A percentile compares a stretch with the other conserved stretches of the same genome.
These are phyloP conservation scores for Fraxinus pennsylvanica DNA, from an alignment of 257 asterid species.

Conservation along the genomic window DNA sequence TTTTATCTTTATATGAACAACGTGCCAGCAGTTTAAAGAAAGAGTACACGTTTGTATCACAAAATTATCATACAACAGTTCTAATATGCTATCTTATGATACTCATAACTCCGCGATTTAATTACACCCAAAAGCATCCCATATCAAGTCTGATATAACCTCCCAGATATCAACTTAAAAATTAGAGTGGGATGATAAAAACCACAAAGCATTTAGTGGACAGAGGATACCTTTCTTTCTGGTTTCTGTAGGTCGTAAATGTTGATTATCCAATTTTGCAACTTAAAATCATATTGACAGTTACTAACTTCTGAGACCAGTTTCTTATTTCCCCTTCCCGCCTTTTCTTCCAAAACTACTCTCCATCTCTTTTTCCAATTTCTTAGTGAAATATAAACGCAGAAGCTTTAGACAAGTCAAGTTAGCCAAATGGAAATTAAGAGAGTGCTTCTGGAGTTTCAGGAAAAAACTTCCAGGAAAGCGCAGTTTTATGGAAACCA, in stretches of 20 bases:
- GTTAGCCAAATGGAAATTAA: neutral
- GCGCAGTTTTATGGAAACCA: neutral
- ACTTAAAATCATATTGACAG: neutral
- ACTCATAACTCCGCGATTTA: neutral
- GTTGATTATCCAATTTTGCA: neutral
- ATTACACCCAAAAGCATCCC: neutral
- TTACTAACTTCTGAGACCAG: neutral
- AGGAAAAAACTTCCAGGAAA: neutral
- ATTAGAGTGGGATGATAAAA: neutral
- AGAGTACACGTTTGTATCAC: neutral
- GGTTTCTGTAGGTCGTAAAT: neutral
- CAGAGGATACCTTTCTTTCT: neutral
- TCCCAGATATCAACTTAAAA: neutral
- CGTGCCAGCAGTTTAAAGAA: neutral
- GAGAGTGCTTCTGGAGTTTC: neutral
- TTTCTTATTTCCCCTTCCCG: neutral
- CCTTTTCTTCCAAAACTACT: neutral
- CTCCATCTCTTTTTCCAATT: neutral
- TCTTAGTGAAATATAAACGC: neutral
- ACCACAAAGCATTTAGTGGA: neutral
- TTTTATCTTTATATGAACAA: no score
- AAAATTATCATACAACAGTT: neutral
- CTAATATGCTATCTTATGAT: neutral
- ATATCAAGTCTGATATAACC: neutral
- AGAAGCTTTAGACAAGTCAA: neutral